These are phyloP conservation scores for Chytriomyces confervae DNA, from an alignment of 192 early-diverging fungal genomes.

Conservation along the genomic window DNA sequence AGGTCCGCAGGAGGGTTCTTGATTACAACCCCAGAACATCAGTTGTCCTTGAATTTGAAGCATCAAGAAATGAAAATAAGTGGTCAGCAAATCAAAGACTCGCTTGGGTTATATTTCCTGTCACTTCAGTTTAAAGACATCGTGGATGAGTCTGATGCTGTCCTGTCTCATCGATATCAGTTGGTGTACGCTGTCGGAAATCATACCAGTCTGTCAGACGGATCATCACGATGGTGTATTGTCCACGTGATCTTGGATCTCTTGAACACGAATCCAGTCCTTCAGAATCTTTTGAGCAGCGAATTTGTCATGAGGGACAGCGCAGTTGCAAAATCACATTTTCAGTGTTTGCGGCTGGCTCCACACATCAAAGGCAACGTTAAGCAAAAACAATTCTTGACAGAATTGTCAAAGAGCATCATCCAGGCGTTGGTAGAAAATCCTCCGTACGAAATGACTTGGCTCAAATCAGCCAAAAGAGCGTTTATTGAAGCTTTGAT, in stretches of 20 bases:
- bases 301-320: not conserved
- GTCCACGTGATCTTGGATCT: constrained; percentile 5
- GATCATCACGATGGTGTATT: not conserved
- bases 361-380: not conserved
- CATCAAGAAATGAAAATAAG: not conserved
- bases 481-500: no score
- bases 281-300: not conserved
- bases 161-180: constrained; percentile 32
- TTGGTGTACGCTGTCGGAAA: constrained; percentile 30
- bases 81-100: not conserved
- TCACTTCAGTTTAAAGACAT: constrained; percentile 11
- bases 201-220: not conserved
- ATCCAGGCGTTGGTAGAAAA: not conserved
- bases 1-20: not conserved
- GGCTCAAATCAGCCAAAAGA: not conserved
- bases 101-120: not conserved
- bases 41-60: constrained; percentile 30
- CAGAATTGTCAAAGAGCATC: not conserved
- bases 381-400: not conserved
- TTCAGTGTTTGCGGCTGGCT: constrained; percentile 1
- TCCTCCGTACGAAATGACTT: not conserved
- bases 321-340: not conserved
- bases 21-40: constrained; percentile 27
- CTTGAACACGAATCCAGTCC: not conserved
- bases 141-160: constrained; percentile 35